Evolutionary conservation across 371 early-diverging fungal genomes (phyloP), one percentile per base, ranked within the genome.

Genomic region (Blakeslea trispora): DNA sequence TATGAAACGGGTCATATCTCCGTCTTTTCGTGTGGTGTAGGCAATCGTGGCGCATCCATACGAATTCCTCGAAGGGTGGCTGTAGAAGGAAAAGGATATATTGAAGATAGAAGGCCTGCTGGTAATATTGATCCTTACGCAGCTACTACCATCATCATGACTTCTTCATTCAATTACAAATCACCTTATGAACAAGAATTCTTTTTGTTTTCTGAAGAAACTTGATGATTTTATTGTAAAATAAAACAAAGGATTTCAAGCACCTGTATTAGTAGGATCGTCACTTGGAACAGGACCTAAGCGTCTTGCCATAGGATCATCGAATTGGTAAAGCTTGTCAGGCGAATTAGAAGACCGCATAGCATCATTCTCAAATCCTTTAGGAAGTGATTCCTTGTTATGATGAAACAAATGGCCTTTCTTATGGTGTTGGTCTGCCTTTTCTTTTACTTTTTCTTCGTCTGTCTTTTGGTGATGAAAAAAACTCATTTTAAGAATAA

Each of bases 111-210:
- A 42, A 47, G 81, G 8, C 81, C 81, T n/a, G 81, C 81, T 8
- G 74, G 75, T 34, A 81, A 81, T 61, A 79, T 79, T 43, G 77
- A 81, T 53, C 79, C 81, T 28, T 81, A 81, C 54, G 61, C 61
- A 46, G 81, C 79, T 3, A 71, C 75, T 15, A 54, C 61, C 37
- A 73, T 79, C 52, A 69, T 81, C 46, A 66, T 75, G 50, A 68
- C 71, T 53, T 72, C 81, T 18, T 64, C 75, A 17, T 66, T 72
- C 28, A 61, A 59, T 22, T 59, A 52, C 40, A 45, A 45, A 40
- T 35, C 57, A 0, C 50, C 37, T 32, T 35, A 37, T 39, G 23
- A 45, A 45, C 15, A 21, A 50, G 8, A 22, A 40, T 50, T 37
- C 24, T 39, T 23, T 22, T 15, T 39, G 34, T 23, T 37, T 8